Percentiles rank a stretch among this genome's conserved stretches.
Conservation (phyloP, 345 rosid species). For the Citrus reticulata region DNA sequence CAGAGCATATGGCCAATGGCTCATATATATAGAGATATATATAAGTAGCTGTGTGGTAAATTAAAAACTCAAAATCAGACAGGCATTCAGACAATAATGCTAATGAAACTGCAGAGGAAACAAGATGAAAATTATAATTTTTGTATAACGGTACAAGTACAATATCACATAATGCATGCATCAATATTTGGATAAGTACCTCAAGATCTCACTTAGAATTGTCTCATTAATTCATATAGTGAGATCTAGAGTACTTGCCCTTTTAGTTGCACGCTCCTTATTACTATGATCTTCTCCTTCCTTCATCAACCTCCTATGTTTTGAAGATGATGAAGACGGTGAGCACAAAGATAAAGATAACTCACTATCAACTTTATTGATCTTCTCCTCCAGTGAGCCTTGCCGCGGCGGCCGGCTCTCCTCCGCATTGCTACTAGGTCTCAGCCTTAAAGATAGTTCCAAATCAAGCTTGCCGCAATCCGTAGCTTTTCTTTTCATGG, state of each 20-base stretch:
- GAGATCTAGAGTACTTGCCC: conserved; percentile 94
- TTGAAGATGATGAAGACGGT: conserved; percentile 36
- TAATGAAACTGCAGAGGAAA: background rate
- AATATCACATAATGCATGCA: conserved; percentile 4
- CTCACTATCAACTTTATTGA: conserved; percentile 30
- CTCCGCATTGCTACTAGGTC: conserved; percentile 17
- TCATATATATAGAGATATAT: background rate
- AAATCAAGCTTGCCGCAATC: conserved; percentile 41
- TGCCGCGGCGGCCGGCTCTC: background rate
- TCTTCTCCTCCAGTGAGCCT: conserved; percentile 12
- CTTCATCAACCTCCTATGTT: conserved; percentile 35
- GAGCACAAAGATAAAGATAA: conserved; percentile 55
- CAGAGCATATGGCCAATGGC: background rate
- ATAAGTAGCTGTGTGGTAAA: background rate
- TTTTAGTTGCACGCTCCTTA: conserved; percentile 29
- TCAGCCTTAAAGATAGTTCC: conserved; percentile 46
- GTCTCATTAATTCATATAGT: conserved; percentile 68
- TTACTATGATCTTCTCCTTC: conserved; percentile 16
- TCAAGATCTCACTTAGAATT: conserved; percentile 95
- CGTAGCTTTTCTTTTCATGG: conserved; percentile 34
- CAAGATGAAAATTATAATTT: background rate
- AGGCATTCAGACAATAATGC: background rate
- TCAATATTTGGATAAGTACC: conserved; percentile 54
- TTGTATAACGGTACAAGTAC: conserved; percentile 7
- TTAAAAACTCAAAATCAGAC: background rate